Evolutionary conservation across 2,329 filamentous ascomycete genomes (phyloP).

Genomic region (Fonsecaea multimorphosa): DNA sequence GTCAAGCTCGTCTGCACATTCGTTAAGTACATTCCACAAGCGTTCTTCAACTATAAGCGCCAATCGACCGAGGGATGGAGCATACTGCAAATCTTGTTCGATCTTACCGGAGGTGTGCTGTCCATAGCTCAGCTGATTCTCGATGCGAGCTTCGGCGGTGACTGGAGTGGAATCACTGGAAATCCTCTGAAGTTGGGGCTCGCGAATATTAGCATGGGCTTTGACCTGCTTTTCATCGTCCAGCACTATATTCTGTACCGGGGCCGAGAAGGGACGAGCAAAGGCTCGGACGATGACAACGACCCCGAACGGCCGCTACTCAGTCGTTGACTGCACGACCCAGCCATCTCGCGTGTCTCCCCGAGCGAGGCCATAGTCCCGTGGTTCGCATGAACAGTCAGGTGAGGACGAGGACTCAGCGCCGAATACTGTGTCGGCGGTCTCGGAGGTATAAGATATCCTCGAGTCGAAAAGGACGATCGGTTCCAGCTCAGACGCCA

Average conservation of each 20-base stretch:
- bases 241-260: slow-evolving; percentile 88
- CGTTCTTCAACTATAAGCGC: slow-evolving; percentile 80
- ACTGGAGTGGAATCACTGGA: slow-evolving; percentile 89
- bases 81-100: slow-evolving; percentile 82
- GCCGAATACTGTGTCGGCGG: not conserved
- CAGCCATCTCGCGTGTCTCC: not conserved
- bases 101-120: slow-evolving; percentile 79
- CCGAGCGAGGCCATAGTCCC: not conserved
- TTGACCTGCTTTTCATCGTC: slow-evolving; percentile 82
- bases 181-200: slow-evolving; percentile 91
- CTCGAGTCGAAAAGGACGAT: not conserved
- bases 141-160: slow-evolving; percentile 80
- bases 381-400: not conserved
- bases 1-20: slow-evolving; percentile 88
- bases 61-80: slow-evolving; percentile 87
- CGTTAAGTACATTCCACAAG: slow-evolving; percentile 91
- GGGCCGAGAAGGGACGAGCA: slow-evolving; percentile 33
- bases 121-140: slow-evolving; percentile 82
- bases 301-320: slow-evolving; percentile 27
- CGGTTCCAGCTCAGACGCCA: not conserved
- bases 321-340: slow-evolving; percentile 8
- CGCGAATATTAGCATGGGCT: slow-evolving; percentile 82
- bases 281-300: slow-evolving; percentile 17
- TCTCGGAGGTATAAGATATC: not conserved
- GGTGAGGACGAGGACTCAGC: not conserved